These are phyloP conservation scores for Termitomyces sp. DNA, from an alignment of 768 basidiomycete genomes.

Conservation along the genomic window DNA sequence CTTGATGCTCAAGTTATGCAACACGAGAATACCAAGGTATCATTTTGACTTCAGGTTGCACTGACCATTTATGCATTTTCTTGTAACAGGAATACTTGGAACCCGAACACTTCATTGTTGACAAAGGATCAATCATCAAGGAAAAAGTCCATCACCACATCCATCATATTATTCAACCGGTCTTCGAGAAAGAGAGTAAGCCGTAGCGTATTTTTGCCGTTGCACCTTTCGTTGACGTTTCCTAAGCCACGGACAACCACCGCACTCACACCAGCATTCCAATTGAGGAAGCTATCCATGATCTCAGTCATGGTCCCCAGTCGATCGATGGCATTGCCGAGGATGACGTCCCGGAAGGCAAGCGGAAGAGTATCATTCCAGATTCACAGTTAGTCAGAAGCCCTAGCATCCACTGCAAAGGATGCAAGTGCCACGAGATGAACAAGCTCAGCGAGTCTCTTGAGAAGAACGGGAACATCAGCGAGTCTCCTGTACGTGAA, in stretches of 20 bases:
- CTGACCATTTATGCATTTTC: not conserved
- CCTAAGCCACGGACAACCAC: not conserved
- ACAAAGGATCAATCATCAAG: slow-evolving; percentile 6
- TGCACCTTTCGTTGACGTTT: not conserved
- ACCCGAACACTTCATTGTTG: not conserved
- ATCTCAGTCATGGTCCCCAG: not conserved
- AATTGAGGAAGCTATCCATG: not conserved
- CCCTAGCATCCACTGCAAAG: slow-evolving; percentile 4
- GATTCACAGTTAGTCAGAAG: not conserved
- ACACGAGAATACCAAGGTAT: not conserved
- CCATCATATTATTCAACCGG: slow-evolving; percentile 8
- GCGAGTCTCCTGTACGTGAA: slow-evolving; percentile 1
- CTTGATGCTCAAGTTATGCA: not conserved
- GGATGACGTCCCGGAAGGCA: not conserved
- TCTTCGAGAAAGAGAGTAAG: slow-evolving; percentile 9
- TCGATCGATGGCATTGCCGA: not conserved
- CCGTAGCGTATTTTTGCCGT: not conserved
- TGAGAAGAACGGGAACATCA: not conserved
- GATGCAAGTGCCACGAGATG: slow-evolving; percentile 1
- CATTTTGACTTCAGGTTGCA: too few relatives aligned
- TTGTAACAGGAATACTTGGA: slow-evolving; percentile 1
- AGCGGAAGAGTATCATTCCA: not conserved
- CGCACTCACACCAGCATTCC: slow-evolving; percentile 4
- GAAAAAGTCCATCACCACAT: slow-evolving; percentile 7
- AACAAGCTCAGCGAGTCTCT: not conserved